Percentiles rank a stretch among this genome's conserved stretches.
Conservation (phyloP, 2,329 filamentous ascomycete genomes). For the Penicillium expansum region DNA sequence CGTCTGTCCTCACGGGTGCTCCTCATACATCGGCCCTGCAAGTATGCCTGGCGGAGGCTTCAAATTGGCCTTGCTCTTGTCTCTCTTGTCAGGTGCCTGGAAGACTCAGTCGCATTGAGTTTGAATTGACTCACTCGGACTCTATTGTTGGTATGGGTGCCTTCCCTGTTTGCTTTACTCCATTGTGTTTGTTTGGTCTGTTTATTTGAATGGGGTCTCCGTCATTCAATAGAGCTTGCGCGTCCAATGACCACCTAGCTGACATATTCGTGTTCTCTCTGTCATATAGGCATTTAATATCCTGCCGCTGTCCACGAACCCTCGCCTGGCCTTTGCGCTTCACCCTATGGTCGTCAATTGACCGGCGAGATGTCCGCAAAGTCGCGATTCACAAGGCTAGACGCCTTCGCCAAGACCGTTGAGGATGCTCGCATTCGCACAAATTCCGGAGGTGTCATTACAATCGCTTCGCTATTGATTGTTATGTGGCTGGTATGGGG, state of each 20-base stretch:
- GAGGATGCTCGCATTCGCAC: slow-evolving; percentile 96
- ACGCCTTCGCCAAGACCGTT: slow-evolving; percentile 98
- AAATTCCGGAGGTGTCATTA: slow-evolving; percentile 92
- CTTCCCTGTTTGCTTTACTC: not conserved
- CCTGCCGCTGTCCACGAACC: slow-evolving; percentile 2
- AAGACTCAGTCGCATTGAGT: slow-evolving; percentile 2
- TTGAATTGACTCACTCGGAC: slow-evolving; percentile 11
- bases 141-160: not conserved
- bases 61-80: slow-evolving; percentile 2
- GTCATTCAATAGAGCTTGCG: slow-evolving; percentile 11
- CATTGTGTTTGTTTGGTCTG: not conserved
- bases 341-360: slow-evolving; percentile 30
- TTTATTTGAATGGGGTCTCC: not conserved
- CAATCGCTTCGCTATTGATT: slow-evolving; percentile 81
- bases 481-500: slow-evolving; percentile 88
- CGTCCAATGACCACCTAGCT: slow-evolving; percentile 13
- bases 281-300: slow-evolving; percentile 9
- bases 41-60: slow-evolving; percentile 3
- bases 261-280: slow-evolving; percentile 14
- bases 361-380: slow-evolving; percentile 70
- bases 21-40: slow-evolving; percentile 21
- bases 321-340: slow-evolving; percentile 4
- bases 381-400: slow-evolving; percentile 91
- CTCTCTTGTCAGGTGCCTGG: slow-evolving; percentile 1
- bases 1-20: slow-evolving; percentile 30